Evolutionary conservation across 1,284 basidiomycete genomes (phyloP).

Genomic region (Cryptococcus maquisensis): DNA sequence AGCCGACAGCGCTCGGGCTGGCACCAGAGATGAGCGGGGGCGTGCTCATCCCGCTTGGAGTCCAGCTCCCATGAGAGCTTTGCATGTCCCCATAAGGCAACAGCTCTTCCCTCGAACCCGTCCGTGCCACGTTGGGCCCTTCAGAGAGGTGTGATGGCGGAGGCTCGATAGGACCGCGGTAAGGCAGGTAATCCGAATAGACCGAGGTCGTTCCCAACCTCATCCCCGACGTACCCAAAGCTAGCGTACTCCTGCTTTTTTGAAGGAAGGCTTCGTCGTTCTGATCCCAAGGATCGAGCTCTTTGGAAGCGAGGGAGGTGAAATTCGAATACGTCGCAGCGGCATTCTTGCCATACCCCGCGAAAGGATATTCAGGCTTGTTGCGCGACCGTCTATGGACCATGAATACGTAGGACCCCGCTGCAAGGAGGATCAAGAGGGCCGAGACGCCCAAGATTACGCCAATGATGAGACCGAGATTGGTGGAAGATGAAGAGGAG

Average conservation of each 20-base stretch:
- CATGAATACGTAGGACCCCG: slow-evolving; percentile 10
- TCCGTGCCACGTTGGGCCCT: too few species aligned
- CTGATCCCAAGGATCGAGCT: background rate
- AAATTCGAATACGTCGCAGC: too few species aligned
- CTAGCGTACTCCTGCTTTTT: background rate
- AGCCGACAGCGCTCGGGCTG: slow-evolving; percentile 5
- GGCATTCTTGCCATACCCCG: background rate
- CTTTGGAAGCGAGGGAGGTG: background rate
- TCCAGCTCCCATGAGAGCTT: background rate
- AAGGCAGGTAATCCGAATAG: slow-evolving; percentile 40
- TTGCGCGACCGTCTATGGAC: background rate
- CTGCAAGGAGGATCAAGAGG: slow-evolving; percentile 17
- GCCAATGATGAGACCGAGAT: slow-evolving; percentile 4
- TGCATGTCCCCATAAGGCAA: too few species aligned
- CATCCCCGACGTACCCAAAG: background rate
- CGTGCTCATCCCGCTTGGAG: background rate
- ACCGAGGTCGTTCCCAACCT: slow-evolving; percentile 13
- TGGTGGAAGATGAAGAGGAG: background rate
- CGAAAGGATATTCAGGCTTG: background rate
- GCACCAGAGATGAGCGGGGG: slow-evolving; percentile 11
- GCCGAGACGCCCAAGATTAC: slow-evolving; percentile 14
- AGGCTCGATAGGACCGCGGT: slow-evolving; percentile 29
- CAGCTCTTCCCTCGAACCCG: too few species aligned
- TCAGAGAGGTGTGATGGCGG: background rate
- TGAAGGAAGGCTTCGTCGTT: too few species aligned